Evolutionary conservation across 441 rosid species (phyloP).

Genomic region (Omphalea diandra): DNA sequence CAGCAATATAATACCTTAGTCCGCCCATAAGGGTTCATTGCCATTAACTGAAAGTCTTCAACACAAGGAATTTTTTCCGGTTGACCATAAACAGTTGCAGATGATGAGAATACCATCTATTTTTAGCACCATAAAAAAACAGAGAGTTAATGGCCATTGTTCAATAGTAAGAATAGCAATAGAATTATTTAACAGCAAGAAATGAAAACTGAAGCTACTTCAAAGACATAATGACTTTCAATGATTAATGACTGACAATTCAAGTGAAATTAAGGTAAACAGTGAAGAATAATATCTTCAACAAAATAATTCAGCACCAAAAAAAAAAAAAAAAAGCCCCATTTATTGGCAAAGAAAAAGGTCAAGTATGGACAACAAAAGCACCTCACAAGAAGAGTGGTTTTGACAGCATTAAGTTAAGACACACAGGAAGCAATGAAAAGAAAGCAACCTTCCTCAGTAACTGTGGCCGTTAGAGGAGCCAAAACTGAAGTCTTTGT

Average conservation of each 20-base stretch:
- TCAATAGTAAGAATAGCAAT: constrained; percentile 27
- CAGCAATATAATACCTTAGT: constrained; percentile 92
- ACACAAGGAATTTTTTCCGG: constrained; percentile 93
- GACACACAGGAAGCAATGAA: not conserved
- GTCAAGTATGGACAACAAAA: not conserved
- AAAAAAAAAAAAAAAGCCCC: no score
- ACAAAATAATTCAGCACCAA: not conserved
- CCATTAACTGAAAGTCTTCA: constrained; percentile 69
- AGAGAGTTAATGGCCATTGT: not conserved
- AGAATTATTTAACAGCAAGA: constrained; percentile 20
- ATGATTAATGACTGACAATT: not conserved
- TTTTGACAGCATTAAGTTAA: not conserved
- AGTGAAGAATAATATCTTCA: not conserved
- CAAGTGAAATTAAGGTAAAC: not conserved
- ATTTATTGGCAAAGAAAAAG: not conserved
- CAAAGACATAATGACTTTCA: not conserved
- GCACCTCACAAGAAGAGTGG: not conserved
- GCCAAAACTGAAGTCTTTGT: constrained; percentile 4
- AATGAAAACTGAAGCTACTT: constrained; percentile 1
- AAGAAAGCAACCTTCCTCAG: not conserved
- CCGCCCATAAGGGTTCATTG: constrained; percentile 86
- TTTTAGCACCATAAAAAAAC: not conserved
- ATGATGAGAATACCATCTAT: constrained; percentile 93
- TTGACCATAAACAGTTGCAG: constrained; percentile 95
- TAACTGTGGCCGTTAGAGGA: not conserved